A percentile compares a stretch with the other conserved stretches of the same genome.
Conservation (phyloP, 768 basidiomycete genomes). For the Thelephora aurantiotincta region DNA sequence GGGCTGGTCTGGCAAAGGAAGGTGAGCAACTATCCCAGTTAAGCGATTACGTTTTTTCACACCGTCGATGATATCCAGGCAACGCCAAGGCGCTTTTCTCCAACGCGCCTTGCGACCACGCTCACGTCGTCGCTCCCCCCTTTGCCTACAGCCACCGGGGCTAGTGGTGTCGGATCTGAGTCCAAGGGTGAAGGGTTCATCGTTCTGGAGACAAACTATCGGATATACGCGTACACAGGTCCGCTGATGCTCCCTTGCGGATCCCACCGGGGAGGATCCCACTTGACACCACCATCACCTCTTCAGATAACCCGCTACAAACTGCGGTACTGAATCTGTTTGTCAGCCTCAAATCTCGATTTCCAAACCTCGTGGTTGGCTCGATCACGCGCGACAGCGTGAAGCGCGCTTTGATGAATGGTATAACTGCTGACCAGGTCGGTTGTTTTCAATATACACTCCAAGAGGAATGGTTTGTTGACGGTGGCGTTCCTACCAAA, state of each 20-base stretch:
- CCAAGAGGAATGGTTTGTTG: conserved; percentile 3
- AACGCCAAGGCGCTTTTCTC: conserved; percentile 73
- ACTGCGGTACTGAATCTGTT: conserved; percentile 94
- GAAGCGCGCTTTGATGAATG: conserved; percentile 84
- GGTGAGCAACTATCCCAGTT: conserved; percentile 23
- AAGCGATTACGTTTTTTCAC: background rate
- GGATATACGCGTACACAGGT: conserved; percentile 97
- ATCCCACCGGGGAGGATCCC: conserved; percentile 3
- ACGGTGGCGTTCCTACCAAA: conserved; percentile 2
- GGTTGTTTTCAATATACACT: conserved; percentile 13
- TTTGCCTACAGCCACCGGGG: conserved; percentile 44
- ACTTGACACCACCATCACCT: background rate
- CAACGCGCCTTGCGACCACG: conserved; percentile 89
- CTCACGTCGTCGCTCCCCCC: conserved; percentile 84
- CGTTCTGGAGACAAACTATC: conserved; percentile 95
- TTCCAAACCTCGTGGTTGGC: conserved; percentile 94
- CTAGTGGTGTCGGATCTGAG: conserved; percentile 25
- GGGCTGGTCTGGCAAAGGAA: conserved; percentile 84
- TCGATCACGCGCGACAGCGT: conserved; percentile 92
- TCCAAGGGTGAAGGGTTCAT: conserved; percentile 77
- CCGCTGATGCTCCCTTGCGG: conserved; percentile 1
- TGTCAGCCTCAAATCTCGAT: conserved; percentile 83
- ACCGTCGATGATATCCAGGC: conserved; percentile 24
- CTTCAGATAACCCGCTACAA: conserved; percentile 82
- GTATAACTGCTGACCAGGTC: conserved; percentile 94